A percentile compares a stretch with the other conserved stretches of the same genome.
These are phyloP conservation scores for Glutinoglossum americanum DNA, from an alignment of 495 filamentous ascomycete species.

Conservation along the genomic window DNA sequence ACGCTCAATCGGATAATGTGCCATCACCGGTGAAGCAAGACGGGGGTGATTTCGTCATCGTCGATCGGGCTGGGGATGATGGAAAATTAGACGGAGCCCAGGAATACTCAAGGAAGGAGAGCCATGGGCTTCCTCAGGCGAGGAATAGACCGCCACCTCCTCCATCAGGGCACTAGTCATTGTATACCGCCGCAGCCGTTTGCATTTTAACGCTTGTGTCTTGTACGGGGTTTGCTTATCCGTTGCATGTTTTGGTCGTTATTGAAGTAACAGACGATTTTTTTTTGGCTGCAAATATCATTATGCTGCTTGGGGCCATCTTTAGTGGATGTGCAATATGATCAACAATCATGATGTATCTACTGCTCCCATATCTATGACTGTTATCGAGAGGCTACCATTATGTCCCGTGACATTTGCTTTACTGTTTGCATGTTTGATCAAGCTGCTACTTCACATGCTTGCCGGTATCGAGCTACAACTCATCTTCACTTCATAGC, in stretches of 20 bases:
- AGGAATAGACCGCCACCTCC: neutral
- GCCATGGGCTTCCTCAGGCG: neutral
- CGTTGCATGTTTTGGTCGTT: neutral
- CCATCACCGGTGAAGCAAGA: neutral
- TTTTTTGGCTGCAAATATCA: neutral
- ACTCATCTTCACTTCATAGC: no score
- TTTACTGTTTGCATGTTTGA: neutral
- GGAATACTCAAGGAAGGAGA: neutral
- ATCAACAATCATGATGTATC: neutral
- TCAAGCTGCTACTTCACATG: neutral
- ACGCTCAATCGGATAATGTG: neutral
- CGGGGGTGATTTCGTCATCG: neutral
- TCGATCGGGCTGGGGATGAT: neutral
- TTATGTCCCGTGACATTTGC: neutral
- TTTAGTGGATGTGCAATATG: neutral
- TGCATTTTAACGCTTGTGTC: neutral
- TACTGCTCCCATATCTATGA: neutral
- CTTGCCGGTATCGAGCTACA: no score
- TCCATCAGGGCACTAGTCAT: neutral
- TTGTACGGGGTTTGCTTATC: neutral
- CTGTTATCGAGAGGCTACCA: neutral
- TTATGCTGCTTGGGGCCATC: neutral
- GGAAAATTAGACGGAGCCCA: neutral
- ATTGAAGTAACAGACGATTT: neutral
- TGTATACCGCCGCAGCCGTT: neutral